Conservation (phyloP, 2,329 filamentous ascomycete genomes). For the Trichoderma sp. region DNA sequence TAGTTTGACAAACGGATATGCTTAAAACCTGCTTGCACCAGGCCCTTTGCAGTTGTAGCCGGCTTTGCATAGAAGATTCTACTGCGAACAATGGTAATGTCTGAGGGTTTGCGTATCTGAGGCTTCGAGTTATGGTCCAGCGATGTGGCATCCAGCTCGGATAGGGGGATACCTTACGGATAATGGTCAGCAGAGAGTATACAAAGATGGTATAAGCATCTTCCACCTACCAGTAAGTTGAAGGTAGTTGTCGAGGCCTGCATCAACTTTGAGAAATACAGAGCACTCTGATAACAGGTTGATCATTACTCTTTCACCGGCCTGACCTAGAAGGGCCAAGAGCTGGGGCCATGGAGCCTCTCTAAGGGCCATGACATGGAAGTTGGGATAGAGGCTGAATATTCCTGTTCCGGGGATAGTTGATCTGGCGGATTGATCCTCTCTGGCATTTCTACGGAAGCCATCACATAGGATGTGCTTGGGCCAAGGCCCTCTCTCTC, state of each 20-base stretch:
- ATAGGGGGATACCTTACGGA: slow-evolving; percentile 47
- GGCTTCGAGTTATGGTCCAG: background rate
- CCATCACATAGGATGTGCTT: slow-evolving; percentile 82
- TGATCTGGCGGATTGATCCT: slow-evolving; percentile 32
- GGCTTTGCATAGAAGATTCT: slow-evolving; percentile 84
- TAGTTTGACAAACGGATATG: slow-evolving; percentile 66
- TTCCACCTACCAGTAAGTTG: slow-evolving; percentile 69
- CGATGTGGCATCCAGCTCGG: slow-evolving; percentile 36
- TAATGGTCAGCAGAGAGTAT: background rate
- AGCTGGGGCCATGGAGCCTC: slow-evolving; percentile 70
- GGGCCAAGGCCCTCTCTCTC: slow-evolving; percentile 50
- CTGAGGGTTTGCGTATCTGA: slow-evolving; percentile 43
- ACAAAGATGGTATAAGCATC: background rate
- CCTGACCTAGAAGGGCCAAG: slow-evolving; percentile 68
- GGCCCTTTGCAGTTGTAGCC: slow-evolving; percentile 63
- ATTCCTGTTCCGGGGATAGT: slow-evolving; percentile 69
- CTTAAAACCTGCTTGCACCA: slow-evolving; percentile 70
- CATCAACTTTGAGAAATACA: slow-evolving; percentile 64
- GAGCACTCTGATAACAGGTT: slow-evolving; percentile 74
- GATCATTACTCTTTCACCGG: slow-evolving; percentile 74
- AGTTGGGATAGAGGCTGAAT: slow-evolving; percentile 62
- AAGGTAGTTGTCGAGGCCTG: slow-evolving; percentile 63
- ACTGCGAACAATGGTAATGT: slow-evolving; percentile 74
- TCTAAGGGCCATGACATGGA: slow-evolving; percentile 67
- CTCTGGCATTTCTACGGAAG: slow-evolving; percentile 53